These are phyloP conservation scores for Phellinidium pouzarii DNA, from an alignment of 1,284 basidiomycete genomes.

Conservation along the genomic window DNA sequence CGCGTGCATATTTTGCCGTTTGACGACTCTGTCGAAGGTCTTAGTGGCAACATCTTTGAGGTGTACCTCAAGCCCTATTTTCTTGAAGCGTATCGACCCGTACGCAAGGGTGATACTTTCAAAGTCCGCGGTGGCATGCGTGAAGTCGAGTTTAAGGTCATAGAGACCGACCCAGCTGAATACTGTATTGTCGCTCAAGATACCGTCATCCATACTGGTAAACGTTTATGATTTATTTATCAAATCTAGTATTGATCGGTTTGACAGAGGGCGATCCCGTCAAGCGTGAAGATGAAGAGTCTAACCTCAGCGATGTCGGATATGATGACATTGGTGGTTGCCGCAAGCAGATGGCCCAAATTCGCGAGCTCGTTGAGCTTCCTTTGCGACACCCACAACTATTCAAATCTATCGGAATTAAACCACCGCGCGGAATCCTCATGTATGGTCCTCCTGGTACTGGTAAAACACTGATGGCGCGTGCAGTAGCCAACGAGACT, in stretches of 20 bases:
- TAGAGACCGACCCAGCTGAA: constrained; percentile 92
- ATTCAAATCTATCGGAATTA: constrained; percentile 99
- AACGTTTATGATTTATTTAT: constrained; percentile 21
- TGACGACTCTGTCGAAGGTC: constrained; percentile 95
- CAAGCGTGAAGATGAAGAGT: constrained; percentile 98
- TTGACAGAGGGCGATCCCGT: constrained; percentile 90
- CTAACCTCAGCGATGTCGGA: constrained; percentile 93
- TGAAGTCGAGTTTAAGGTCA: constrained; percentile 98
- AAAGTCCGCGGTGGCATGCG: constrained; percentile 96
- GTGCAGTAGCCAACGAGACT: constrained; percentile 98
- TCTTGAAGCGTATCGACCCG: constrained; percentile 95
- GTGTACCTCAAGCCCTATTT: constrained; percentile 99
- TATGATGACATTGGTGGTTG: constrained; percentile 99
- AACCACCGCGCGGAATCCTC: constrained; percentile 95
- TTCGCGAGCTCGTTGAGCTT: constrained; percentile 97
- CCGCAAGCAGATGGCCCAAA: constrained; percentile 99
- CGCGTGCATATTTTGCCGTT: constrained; percentile 96
- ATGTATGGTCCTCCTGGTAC: constrained; percentile 97
- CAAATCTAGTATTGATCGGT: constrained; percentile 23
- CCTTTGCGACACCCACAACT: constrained; percentile 97
- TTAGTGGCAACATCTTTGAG: constrained; percentile 98
- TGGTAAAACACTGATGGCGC: constrained; percentile 97
- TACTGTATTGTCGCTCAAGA: constrained; percentile 97
- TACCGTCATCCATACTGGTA: constrained; percentile 90
- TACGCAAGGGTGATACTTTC: constrained; percentile 97